A percentile compares a stretch with the other conserved stretches of the same genome.
Conservation (phyloP, 768 basidiomycete species). For the Boletus eberwhitei region DNA sequence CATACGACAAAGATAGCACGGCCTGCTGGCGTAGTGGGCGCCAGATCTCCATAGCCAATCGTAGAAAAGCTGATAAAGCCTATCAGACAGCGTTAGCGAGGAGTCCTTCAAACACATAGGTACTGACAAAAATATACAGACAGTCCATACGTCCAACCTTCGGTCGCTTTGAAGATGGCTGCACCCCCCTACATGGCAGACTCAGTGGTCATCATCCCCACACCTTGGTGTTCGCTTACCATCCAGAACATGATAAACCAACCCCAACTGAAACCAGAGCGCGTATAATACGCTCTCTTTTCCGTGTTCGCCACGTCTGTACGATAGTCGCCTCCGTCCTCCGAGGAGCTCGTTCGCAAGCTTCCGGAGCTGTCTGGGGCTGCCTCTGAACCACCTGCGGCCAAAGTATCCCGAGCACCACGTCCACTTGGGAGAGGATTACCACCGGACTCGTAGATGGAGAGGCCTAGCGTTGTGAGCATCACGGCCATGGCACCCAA, state of each 20-base stretch:
- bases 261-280: conserved; percentile 53
- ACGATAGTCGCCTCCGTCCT: conserved; percentile 17
- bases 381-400: not conserved
- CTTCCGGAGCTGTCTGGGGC: conserved; percentile 7
- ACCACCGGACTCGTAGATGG: conserved; percentile 31
- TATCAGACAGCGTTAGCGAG: conserved; percentile 21
- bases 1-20: conserved; percentile 75
- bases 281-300: conserved; percentile 51
- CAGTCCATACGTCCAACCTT: conserved; percentile 61
- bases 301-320: conserved; percentile 37
- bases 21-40: conserved; percentile 63
- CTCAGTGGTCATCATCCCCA: not conserved
- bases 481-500: conserved; percentile 56
- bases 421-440: not conserved
- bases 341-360: conserved; percentile 2
- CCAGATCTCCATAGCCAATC: conserved; percentile 67
- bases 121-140: conserved; percentile 72
- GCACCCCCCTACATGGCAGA: conserved; percentile 51
- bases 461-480: conserved; percentile 49
- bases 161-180: conserved; percentile 64
- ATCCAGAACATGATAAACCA: conserved; percentile 80
- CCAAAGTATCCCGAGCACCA: not conserved
- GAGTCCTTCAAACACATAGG: not conserved
- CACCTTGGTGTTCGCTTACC: conserved; percentile 34
- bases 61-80: conserved; percentile 74